Evolutionary conservation across 495 filamentous ascomycete genomes (phyloP).

Genomic region (Penicillium argentinense): DNA sequence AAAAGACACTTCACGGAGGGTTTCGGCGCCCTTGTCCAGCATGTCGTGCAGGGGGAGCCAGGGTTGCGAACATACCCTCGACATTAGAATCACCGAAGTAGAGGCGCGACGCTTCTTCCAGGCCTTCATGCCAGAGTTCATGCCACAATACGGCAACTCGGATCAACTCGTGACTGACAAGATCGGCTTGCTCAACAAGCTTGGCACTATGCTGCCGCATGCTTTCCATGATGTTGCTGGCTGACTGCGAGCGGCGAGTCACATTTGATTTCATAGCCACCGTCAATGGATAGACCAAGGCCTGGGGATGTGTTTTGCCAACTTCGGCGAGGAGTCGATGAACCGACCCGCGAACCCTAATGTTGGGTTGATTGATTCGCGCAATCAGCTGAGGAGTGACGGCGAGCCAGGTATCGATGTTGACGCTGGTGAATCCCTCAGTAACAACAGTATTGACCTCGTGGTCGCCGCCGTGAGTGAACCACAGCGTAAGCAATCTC

Average conservation of each 20-base stretch:
- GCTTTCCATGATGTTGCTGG: conserved; percentile 90
- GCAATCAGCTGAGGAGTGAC: conserved; percentile 98
- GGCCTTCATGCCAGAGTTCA: conserved; percentile 97
- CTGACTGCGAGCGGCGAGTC: conserved; percentile 76
- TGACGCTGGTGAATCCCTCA: conserved; percentile 86
- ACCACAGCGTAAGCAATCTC: conserved; percentile 91
- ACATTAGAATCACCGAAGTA: conserved; percentile 95
- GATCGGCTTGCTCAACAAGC: conserved; percentile 91
- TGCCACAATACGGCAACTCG: conserved; percentile 97
- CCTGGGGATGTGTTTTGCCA: conserved; percentile 90
- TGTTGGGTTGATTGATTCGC: conserved; percentile 92
- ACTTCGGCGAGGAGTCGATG: conserved; percentile 90
- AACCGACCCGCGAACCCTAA: conserved; percentile 79
- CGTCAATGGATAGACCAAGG: conserved; percentile 98
- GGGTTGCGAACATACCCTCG: conserved; percentile 91
- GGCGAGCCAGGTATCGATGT: conserved; percentile 96
- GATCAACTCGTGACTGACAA: conserved; percentile 93
- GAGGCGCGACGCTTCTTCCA: conserved; percentile 92
- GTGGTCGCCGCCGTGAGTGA: conserved; percentile 81
- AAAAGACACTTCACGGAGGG: conserved; percentile 92
- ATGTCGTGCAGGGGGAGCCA: conserved; percentile 89
- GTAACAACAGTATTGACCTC: conserved; percentile 87
- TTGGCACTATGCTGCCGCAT: conserved; percentile 95
- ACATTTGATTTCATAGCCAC: conserved; percentile 95
- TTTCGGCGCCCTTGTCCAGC: conserved; percentile 87